A percentile compares a stretch with the other conserved stretches of the same genome.
phyloP scores from a whole-genome alignment of 345 rosid species.

The Moricandia arvensis region DNA sequence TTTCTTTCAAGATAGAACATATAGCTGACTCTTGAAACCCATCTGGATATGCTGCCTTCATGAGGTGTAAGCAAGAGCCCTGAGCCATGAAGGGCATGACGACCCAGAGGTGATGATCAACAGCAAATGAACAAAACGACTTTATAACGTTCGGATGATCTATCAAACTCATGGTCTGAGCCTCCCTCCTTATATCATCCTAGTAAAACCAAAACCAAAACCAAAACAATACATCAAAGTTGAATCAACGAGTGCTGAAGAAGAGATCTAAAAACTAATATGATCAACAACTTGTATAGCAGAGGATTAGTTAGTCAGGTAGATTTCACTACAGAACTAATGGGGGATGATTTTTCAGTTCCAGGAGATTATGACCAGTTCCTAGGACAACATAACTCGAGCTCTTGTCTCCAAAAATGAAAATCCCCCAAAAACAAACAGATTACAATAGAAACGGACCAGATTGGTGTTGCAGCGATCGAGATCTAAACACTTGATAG shows the following conservation, averaged over 20 bases:
- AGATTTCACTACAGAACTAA: too few relatives aligned
- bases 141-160: constrained; percentile 91
- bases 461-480: constrained; percentile 95
- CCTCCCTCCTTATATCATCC: constrained; percentile 96
- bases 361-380: too few relatives aligned
- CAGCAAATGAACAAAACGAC: constrained; percentile 86
- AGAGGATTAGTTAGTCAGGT: too few relatives aligned
- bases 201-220: constrained; percentile 10
- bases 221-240: neutral
- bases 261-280: too few relatives aligned
- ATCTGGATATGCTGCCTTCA: constrained; percentile 90
- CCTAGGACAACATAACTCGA: too few relatives aligned
- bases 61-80: constrained; percentile 92
- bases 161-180: constrained; percentile 93
- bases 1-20: constrained; percentile 78
- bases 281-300: too few relatives aligned
- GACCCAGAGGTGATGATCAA: constrained; percentile 85
- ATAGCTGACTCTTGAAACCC: constrained; percentile 91
- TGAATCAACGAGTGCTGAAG: too few relatives aligned
- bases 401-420: too few relatives aligned
- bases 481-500: constrained; percentile 98
- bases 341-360: too few relatives aligned
- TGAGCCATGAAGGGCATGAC: constrained; percentile 99
- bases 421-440: too few relatives aligned
- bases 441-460: too few relatives aligned